phyloP scores from a whole-genome alignment of 345 rosid genomes.

The Cardamine resedifolia region DNA sequence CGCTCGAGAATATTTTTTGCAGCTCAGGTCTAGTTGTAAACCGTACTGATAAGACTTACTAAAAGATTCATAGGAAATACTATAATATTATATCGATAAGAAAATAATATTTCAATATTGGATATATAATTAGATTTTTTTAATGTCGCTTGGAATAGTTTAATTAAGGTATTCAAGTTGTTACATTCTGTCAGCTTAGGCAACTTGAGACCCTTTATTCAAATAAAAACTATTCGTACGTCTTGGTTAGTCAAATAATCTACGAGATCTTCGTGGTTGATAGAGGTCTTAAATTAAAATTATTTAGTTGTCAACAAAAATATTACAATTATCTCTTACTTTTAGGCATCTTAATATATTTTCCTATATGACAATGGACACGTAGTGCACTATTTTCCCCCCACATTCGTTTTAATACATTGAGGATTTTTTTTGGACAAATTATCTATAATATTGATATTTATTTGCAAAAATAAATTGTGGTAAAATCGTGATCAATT shows the following conservation, averaged over 20 bases:
- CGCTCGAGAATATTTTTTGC: conserved; percentile 33
- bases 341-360: not conserved
- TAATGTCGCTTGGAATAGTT: conserved; percentile 17
- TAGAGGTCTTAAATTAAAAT: conserved; percentile 14
- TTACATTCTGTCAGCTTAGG: conserved; percentile 37
- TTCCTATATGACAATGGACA: not conserved
- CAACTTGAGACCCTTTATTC: conserved; percentile 32
- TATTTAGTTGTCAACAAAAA: not conserved
- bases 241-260: conserved; percentile 40
- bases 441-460: too few relatives aligned
- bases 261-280: conserved; percentile 38
- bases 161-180: conserved; percentile 19
- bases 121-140: conserved; percentile 17
- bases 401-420: not conserved
- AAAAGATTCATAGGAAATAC: conserved; percentile 29
- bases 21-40: conserved; percentile 40
- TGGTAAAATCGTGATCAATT: too few relatives aligned
- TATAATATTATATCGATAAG: conserved; percentile 21
- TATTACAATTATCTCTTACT: not conserved
- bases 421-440: not conserved
- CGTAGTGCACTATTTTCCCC: not conserved
- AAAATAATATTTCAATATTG: conserved; percentile 9
- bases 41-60: conserved; percentile 31
- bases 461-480: too few relatives aligned
- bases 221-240: conserved; percentile 31